Evolutionary conservation across 305 asterid genomes (phyloP), one percentile per base, ranked within the genome.

Genomic region (Ilex paraguariensis): DNA sequence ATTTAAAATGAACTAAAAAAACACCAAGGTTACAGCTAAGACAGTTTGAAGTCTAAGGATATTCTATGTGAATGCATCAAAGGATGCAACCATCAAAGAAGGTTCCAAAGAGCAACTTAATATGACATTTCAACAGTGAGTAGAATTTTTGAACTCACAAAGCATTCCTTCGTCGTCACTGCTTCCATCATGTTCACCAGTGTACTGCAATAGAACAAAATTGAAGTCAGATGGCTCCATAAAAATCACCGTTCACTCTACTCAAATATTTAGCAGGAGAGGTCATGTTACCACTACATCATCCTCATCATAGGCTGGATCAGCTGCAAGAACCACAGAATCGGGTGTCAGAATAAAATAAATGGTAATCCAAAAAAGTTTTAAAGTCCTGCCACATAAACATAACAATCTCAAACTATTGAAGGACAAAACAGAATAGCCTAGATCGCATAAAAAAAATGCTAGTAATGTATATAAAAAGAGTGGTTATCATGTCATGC

Each of bases 151-250:
- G 30, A 56, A 87, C 95, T 87, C 65, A 90, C 95, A 90, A 54
- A 90, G 97, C 97, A 90, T 83, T 67, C 97, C 97, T 67, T 86
- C 97, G 13, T 87, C 92, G 48, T 82, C 91, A 14, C 95, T 87
- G 82, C 84, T 85, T 64, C 75, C 91, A 66, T 83, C 95, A 64
- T 83, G 75, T 72, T 74, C 90, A 51, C 80, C 88, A 44, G 77
- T 58, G 57, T 69, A 53, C 97, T 87, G 82, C 55, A 81, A 59
- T 17, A 75, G 56, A 51, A 77, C 46, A 69, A 71, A 21, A 63
- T n/a, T 52, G 46, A 59, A 51, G 79, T 82, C 64, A 79, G 13
- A 56, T 7, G 11, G n/a, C 6, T 13, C 1, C 6, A 52, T 10
- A 10, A 13, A 46, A 10, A 3, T 10, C 7, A 12, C 15, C 13